Base-by-base conservation (phyloP, 1,284 basidiomycete genomes). In the Schizophyllum amplum region DNA sequence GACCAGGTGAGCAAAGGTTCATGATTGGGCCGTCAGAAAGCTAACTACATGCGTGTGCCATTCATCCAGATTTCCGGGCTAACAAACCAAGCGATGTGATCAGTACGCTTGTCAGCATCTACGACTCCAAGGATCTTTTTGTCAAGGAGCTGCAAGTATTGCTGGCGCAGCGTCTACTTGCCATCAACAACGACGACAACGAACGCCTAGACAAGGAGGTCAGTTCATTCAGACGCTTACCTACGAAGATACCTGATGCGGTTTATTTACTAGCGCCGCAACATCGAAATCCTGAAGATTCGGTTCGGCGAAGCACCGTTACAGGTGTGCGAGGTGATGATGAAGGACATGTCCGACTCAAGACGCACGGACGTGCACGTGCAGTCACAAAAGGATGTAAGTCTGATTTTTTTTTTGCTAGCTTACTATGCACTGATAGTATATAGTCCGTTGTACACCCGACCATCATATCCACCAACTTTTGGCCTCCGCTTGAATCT, bases 321-420 rank as follows among this genome's bases (percentile, higher is more conserved):
- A 59, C 92, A 94, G 68, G 88, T 93, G 1, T 96, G 94, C 75
- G 94, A 98, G 68, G 93, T 98, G 58, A 98, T 98, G 94, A 73
- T 98, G 66, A 90, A 87, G 66, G 94, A 98, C 69, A 90, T 98
- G 83, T 87, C 91, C 5, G 94, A 97, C 68, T 96, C 94, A 47
- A 89, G 87, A 64, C 82, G 92, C 47, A 90, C 87, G 54, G 90
- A 98, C 68, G 82, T 83, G 24, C 87, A 89, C 68, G 83, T 97
- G 4, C 92, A 95, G 64, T 79, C 84, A 0, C 84, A 89, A 64
- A 79, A 79, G 54, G 59, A 74, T 52, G 91, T 91, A 62, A 63
- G 82, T 69, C 23, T 13, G n/a, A 15, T 9, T 33, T 24, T 7
- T n/a, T 55, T 47, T 9, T n/a, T 53, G 11, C 17, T 23, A 23